phyloP scores from a whole-genome alignment of 305 asterid genomes.

The Andrographis paniculata region DNA sequence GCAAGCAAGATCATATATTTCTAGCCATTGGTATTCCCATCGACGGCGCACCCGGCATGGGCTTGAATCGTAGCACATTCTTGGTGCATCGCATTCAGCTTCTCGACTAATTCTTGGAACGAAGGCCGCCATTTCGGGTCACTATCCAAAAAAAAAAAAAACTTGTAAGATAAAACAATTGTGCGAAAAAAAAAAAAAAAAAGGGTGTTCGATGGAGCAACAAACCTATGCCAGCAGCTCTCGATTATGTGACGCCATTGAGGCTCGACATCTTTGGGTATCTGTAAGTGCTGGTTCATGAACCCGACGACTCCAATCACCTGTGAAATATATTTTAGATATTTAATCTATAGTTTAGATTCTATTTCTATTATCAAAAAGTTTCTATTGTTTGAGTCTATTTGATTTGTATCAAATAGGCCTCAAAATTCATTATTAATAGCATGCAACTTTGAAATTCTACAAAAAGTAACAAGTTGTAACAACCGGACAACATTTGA shows the following conservation, averaged over 20 bases:
- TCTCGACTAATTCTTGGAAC: slow-evolving; percentile 75
- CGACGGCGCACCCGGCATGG: slow-evolving; percentile 45
- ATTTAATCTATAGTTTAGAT: no score
- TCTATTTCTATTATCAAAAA: no score
- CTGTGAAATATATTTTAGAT: slow-evolving; percentile 32
- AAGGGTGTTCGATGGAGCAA: no score
- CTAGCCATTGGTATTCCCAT: no score
- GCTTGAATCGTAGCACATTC: slow-evolving; percentile 42
- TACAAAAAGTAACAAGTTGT: no score
- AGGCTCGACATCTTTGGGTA: slow-evolving; percentile 69
- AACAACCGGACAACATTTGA: no score
- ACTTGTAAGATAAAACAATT: not conserved
- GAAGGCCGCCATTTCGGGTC: slow-evolving; percentile 75
- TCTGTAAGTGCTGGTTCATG: slow-evolving; percentile 83
- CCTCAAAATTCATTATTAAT: no score
- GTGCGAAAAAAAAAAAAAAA: no score
- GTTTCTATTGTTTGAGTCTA: no score
- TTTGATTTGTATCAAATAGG: no score
- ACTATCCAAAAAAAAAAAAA: slow-evolving; percentile 23
- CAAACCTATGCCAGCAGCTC: slow-evolving; percentile 84
- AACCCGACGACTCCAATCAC: slow-evolving; percentile 96
- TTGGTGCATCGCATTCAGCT: slow-evolving; percentile 61
- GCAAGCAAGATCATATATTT: no score
- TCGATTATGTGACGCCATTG: slow-evolving; percentile 77
- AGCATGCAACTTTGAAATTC: no score